Percentiles rank a stretch among this genome's conserved stretches.
These are phyloP conservation scores for Syncephalastrum contaminatum DNA, from an alignment of 371 early-diverging fungal genomes.

Conservation along the genomic window DNA sequence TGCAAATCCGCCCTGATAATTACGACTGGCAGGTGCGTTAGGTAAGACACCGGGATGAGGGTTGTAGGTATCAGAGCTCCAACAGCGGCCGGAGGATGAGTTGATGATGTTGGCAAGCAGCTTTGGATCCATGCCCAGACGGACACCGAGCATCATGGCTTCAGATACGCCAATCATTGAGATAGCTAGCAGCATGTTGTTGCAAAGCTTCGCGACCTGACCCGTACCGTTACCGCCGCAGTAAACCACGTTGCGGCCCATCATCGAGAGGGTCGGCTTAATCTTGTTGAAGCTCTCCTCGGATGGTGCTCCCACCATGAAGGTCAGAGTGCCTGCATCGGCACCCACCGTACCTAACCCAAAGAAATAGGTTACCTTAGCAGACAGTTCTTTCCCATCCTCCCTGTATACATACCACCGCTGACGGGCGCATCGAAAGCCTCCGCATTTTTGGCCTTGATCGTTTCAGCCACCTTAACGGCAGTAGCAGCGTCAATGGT, in stretches of 20 bases:
- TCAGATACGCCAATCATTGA: slow-evolving; percentile 94
- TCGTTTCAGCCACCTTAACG: slow-evolving; percentile 59
- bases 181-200: slow-evolving; percentile 95
- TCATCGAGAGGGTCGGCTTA: slow-evolving; percentile 66
- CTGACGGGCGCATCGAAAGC: slow-evolving; percentile 96
- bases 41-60: slow-evolving; percentile 87
- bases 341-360: slow-evolving; percentile 80
- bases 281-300: slow-evolving; percentile 60
- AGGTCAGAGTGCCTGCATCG: slow-evolving; percentile 88
- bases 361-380: neutral
- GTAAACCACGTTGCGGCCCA: slow-evolving; percentile 95
- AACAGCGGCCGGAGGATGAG: slow-evolving; percentile 87
- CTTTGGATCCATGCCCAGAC: slow-evolving; percentile 88
- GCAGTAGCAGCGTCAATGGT: slow-evolving; percentile 87
- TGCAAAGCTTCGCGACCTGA: slow-evolving; percentile 95
- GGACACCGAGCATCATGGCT: slow-evolving; percentile 86
- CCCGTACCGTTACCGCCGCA: slow-evolving; percentile 91
- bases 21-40: slow-evolving; percentile 81
- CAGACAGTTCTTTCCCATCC: neutral
- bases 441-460: slow-evolving; percentile 56
- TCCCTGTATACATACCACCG: slow-evolving; percentile 62
- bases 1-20: slow-evolving; percentile 92
- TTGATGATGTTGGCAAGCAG: slow-evolving; percentile 86
- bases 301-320: slow-evolving; percentile 91
- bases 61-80: slow-evolving; percentile 91